These are phyloP conservation scores for Euphorbia peplus DNA, from an alignment of 345 rosid genomes.

Conservation along the genomic window DNA sequence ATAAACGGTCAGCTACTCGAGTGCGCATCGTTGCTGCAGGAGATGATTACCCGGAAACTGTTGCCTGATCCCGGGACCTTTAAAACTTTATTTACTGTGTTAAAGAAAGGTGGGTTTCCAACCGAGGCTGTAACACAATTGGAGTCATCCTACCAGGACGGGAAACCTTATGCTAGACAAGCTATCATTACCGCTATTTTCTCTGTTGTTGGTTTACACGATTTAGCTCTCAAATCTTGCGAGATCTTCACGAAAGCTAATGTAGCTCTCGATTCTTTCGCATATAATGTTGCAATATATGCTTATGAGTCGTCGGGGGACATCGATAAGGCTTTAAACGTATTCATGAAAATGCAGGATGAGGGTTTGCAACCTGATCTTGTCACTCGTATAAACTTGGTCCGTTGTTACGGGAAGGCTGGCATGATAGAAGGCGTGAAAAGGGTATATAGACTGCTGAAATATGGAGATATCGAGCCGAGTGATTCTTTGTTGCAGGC, in stretches of 20 bases:
- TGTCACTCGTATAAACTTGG: conserved; percentile 59
- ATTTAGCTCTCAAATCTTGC: conserved; percentile 55
- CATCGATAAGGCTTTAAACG: conserved; percentile 56
- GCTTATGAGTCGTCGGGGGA: conserved; percentile 59
- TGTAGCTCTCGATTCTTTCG: conserved; percentile 42
- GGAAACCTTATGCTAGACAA: conserved; percentile 59
- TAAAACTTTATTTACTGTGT: conserved; percentile 52
- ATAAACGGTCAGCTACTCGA: conserved; percentile 60
- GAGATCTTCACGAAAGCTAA: conserved; percentile 39
- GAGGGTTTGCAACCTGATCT: conserved; percentile 69
- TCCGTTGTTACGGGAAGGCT: conserved; percentile 70
- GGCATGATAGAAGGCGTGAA: conserved; percentile 86
- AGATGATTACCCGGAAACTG: conserved; percentile 61
- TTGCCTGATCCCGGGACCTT: conserved; percentile 63
- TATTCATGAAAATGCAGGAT: conserved; percentile 80
- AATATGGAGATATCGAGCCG: conserved; percentile 52
- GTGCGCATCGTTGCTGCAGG: conserved; percentile 67
- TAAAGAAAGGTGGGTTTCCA: conserved; percentile 73
- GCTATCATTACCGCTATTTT: conserved; percentile 57
- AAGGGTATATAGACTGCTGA: conserved; percentile 53
- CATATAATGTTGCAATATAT: conserved; percentile 69
- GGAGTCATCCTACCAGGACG: conserved; percentile 55
- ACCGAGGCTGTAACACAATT: conserved; percentile 73
- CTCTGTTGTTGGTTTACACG: conserved; percentile 64
- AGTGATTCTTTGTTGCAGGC: conserved; percentile 62